Conservation (phyloP, 768 basidiomycete genomes). For the Exsudoporus frostii region DNA sequence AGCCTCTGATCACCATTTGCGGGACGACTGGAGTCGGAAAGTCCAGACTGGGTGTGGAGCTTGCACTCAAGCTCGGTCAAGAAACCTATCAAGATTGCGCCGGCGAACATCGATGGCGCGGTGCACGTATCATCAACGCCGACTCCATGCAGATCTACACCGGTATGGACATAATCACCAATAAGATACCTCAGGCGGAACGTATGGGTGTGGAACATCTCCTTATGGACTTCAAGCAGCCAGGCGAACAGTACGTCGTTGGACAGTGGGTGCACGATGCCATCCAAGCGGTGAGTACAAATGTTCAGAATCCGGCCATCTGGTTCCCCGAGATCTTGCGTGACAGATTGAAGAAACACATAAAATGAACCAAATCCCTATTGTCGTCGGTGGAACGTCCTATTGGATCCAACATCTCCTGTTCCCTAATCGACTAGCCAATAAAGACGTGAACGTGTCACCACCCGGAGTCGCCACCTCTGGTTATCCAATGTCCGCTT, state of each 20-base stretch:
- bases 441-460: constrained; percentile 17
- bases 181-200: constrained; percentile 81
- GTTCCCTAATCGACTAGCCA: constrained; percentile 72
- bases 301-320: background rate
- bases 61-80: constrained; percentile 61
- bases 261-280: constrained; percentile 89
- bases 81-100: constrained; percentile 11
- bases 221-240: constrained; percentile 83
- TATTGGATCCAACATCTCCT: constrained; percentile 98
- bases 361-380: constrained; percentile 61
- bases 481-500: constrained; percentile 29
- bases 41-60: constrained; percentile 84
- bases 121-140: constrained; percentile 85
- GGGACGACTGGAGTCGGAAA: constrained; percentile 98
- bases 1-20: constrained; percentile 78
- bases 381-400: constrained; percentile 92
- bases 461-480: constrained; percentile 2
- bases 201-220: constrained; percentile 81
- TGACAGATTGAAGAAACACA: constrained; percentile 75
- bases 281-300: constrained; percentile 57
- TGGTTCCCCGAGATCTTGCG: background rate
- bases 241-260: constrained; percentile 84
- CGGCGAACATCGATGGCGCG: constrained; percentile 43
- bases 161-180: constrained; percentile 91
- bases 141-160: constrained; percentile 97